phyloP scores from a whole-genome alignment of 1,139 yeast species.

The Taiozyma sp. region DNA sequence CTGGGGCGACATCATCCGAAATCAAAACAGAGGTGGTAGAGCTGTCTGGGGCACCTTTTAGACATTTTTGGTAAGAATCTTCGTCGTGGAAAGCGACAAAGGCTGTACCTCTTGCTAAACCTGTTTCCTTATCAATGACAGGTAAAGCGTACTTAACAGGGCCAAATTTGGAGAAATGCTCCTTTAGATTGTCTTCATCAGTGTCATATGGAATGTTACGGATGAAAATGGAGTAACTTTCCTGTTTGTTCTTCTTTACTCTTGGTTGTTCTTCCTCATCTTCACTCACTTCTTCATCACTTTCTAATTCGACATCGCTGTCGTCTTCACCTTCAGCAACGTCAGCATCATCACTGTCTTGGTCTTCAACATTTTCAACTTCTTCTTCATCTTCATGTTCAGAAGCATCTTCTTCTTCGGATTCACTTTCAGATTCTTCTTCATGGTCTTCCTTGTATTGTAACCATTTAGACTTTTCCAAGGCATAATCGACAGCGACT shows the following conservation, averaged over 20 bases:
- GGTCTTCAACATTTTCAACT: constrained; percentile 25
- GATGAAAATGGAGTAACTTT: constrained; percentile 71
- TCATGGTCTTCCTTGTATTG: constrained; percentile 37
- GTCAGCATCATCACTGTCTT: constrained; percentile 29
- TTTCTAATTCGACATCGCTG: constrained; percentile 25
- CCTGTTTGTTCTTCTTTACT: constrained; percentile 54
- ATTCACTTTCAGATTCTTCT: constrained; percentile 33
- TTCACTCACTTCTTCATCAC: constrained; percentile 31
- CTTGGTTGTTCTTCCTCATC: constrained; percentile 31
- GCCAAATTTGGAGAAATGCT: constrained; percentile 82
- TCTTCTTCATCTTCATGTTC: constrained; percentile 28
- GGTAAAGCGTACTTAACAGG: constrained; percentile 90
- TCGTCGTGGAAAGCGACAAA: constrained; percentile 78
- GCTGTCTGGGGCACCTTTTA: constrained; percentile 74
- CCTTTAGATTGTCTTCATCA: constrained; percentile 68
- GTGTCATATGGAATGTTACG: constrained; percentile 96
- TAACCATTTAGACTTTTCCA: constrained; percentile 84
- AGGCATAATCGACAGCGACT: constrained; percentile 92
- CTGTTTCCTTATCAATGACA: constrained; percentile 81
- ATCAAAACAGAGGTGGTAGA: constrained; percentile 75
- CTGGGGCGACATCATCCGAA: constrained; percentile 87
- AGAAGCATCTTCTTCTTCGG: constrained; percentile 33
- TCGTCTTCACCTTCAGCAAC: constrained; percentile 30
- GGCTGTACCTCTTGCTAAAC: constrained; percentile 90
- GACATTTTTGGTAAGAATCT: constrained; percentile 62